phyloP scores from a whole-genome alignment of 768 basidiomycete species.

The Russula sp. region DNA sequence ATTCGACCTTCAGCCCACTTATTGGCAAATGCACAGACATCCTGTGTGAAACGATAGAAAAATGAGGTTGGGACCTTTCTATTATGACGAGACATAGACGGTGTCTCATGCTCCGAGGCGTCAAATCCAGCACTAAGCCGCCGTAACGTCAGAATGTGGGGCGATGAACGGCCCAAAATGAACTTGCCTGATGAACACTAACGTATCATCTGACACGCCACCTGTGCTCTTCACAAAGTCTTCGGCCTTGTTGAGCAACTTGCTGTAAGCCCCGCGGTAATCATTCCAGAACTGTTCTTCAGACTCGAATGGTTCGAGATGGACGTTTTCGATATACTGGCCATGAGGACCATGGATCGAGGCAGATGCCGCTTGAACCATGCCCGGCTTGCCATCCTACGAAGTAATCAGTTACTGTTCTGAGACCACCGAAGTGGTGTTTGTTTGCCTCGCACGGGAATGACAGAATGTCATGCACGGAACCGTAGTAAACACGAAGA shows the following conservation, averaged over 20 bases:
- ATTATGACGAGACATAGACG: slow-evolving; percentile 87
- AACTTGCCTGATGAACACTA: slow-evolving; percentile 82
- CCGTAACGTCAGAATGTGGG: slow-evolving; percentile 12
- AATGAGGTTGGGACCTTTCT: slow-evolving; percentile 85
- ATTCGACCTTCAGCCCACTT: slow-evolving; percentile 63
- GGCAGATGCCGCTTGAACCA: slow-evolving; percentile 86
- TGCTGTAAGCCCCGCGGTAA: slow-evolving; percentile 63
- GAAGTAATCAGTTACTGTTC: slow-evolving; percentile 15
- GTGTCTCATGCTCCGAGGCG: slow-evolving; percentile 87
- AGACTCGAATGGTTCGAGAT: slow-evolving; percentile 68
- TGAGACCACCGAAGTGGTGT: background rate
- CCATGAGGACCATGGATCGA: slow-evolving; percentile 77
- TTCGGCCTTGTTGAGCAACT: slow-evolving; percentile 62
- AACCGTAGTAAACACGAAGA: slow-evolving; percentile 79
- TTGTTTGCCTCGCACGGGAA: slow-evolving; percentile 81
- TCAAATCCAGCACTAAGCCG: slow-evolving; percentile 83
- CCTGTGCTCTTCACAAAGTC: slow-evolving; percentile 69
- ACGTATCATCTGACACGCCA: slow-evolving; percentile 60
- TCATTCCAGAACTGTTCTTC: slow-evolving; percentile 76
- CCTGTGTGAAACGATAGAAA: slow-evolving; percentile 77
- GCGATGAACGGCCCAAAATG: background rate
- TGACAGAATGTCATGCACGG: slow-evolving; percentile 89
- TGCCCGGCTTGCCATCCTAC: slow-evolving; percentile 74
- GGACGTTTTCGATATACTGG: slow-evolving; percentile 85
- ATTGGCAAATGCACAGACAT: slow-evolving; percentile 64